Percentiles rank a stretch among this genome's conserved stretches.
These are phyloP conservation scores for Colletotrichum spinosum DNA, from an alignment of 2,329 filamentous ascomycete genomes.

Conservation along the genomic window DNA sequence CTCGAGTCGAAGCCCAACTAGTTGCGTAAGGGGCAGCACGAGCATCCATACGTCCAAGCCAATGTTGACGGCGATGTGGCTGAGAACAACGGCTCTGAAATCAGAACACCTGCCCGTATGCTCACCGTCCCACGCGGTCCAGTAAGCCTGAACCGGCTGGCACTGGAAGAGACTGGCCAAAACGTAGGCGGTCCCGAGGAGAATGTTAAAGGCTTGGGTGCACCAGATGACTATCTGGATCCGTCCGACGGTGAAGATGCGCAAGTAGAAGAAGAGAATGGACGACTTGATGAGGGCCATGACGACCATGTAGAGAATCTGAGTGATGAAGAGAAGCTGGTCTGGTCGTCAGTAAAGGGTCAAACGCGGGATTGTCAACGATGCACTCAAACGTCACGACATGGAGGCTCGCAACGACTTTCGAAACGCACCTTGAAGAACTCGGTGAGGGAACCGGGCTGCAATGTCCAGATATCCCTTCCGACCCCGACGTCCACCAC, in stretches of 20 bases:
- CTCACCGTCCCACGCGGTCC: conserved; percentile 12
- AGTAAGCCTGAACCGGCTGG: neutral
- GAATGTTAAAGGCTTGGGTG: conserved; percentile 9
- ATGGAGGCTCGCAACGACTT: too few relatives aligned
- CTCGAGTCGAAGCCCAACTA: conserved; percentile 1
- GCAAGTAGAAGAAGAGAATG: neutral
- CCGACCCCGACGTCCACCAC: conserved; percentile 9
- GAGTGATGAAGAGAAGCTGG: conserved; percentile 7
- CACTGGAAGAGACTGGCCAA: conserved; percentile 1
- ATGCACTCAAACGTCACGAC: too few relatives aligned
- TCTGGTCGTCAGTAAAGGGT: neutral
- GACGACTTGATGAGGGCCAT: conserved; percentile 15
- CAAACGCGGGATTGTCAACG: too few relatives aligned
- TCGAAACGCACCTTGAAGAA: neutral
- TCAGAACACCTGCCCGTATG: neutral
- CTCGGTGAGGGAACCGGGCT: neutral
- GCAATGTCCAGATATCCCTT: conserved; percentile 8
- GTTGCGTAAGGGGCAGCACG: conserved; percentile 3
- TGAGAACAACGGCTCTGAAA: neutral
- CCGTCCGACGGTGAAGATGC: conserved; percentile 5
- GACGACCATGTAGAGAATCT: conserved; percentile 6
- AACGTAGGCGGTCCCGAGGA: neutral
- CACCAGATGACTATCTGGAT: neutral
- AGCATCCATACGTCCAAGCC: conserved; percentile 22
- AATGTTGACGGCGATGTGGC: conserved; percentile 9